phyloP scores from a whole-genome alignment of 2,329 filamentous ascomycete species.

The Sordariomycetes sp. region DNA sequence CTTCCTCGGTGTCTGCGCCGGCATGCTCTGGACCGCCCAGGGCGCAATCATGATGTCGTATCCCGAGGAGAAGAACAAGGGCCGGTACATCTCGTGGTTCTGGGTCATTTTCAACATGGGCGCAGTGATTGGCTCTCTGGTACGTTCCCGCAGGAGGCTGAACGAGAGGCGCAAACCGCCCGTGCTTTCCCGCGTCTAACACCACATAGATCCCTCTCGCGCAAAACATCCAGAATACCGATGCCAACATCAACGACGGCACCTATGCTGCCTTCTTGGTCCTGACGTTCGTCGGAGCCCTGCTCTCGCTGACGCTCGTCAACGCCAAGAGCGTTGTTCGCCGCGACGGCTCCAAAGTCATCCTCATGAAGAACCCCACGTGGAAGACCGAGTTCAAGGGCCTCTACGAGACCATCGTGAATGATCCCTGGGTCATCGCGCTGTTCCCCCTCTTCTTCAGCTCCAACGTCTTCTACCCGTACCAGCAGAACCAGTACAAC shows the following conservation, averaged over 20 bases:
- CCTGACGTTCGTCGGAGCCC: constrained; percentile 64
- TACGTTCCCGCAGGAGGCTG: constrained; percentile 15
- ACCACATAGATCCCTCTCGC: constrained; percentile 51
- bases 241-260: constrained; percentile 52
- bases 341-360: constrained; percentile 66
- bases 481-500: constrained; percentile 46
- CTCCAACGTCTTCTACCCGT: constrained; percentile 45
- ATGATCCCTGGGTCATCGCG: constrained; percentile 62
- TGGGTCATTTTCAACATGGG: constrained; percentile 95
- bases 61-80: constrained; percentile 70
- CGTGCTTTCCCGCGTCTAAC: constrained; percentile 1
- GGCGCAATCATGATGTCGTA: constrained; percentile 88
- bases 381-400: constrained; percentile 73
- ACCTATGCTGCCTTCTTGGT: constrained; percentile 85
- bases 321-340: constrained; percentile 65
- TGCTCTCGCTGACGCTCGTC: constrained; percentile 58
- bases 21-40: constrained; percentile 73
- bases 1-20: constrained; percentile 67
- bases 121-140: constrained; percentile 70
- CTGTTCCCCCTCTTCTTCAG: constrained; percentile 52
- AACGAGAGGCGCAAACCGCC: background rate
- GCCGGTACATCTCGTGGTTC: constrained; percentile 81
- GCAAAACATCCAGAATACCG: constrained; percentile 53
- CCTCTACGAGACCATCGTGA: constrained; percentile 60
- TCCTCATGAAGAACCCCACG: constrained; percentile 83